A percentile compares a stretch with the other conserved stretches of the same genome.
phyloP scores from a whole-genome alignment of 345 rosid genomes.

The Turnera subulata region DNA sequence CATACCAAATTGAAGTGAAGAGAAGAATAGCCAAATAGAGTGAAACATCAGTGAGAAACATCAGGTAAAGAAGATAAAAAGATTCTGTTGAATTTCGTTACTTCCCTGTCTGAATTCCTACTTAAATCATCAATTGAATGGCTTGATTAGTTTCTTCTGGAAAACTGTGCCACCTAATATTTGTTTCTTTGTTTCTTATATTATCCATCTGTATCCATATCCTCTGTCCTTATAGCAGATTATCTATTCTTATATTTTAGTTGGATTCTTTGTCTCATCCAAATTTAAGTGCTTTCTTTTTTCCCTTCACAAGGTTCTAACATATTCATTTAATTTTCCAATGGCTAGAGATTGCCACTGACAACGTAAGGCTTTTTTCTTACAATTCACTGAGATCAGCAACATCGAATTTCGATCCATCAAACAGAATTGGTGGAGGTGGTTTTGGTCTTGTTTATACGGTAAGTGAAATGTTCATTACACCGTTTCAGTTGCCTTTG shows the following conservation, averaged over 20 bases:
- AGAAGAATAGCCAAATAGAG: slow-evolving; percentile 21
- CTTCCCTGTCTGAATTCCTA: too few relatives aligned
- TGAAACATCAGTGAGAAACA: too few relatives aligned
- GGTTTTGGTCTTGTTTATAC: slow-evolving; percentile 86
- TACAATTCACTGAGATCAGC: slow-evolving; percentile 76
- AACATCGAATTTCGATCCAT: slow-evolving; percentile 56
- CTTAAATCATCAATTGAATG: too few relatives aligned
- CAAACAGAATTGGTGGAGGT: slow-evolving; percentile 68
- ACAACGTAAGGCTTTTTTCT: slow-evolving; percentile 68
- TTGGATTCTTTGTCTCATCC: background rate
- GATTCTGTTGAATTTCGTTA: background rate
- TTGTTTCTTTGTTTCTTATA: too few relatives aligned
- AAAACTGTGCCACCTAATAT: too few relatives aligned
- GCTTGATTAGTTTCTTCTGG: too few relatives aligned
- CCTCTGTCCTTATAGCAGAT: too few relatives aligned
- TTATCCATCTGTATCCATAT: too few relatives aligned
- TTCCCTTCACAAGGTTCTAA: slow-evolving; percentile 8
- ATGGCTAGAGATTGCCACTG: slow-evolving; percentile 49
- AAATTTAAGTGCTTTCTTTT: background rate
- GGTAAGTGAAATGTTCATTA: slow-evolving; percentile 42
- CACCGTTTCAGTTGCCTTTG: background rate
- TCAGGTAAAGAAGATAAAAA: slow-evolving; percentile 38
- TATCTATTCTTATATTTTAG: too few relatives aligned
- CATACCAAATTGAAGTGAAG: slow-evolving; percentile 30
- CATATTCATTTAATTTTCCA: background rate